phyloP scores from a whole-genome alignment of 2,329 filamentous ascomycete genomes.

The Alternaria atra region DNA sequence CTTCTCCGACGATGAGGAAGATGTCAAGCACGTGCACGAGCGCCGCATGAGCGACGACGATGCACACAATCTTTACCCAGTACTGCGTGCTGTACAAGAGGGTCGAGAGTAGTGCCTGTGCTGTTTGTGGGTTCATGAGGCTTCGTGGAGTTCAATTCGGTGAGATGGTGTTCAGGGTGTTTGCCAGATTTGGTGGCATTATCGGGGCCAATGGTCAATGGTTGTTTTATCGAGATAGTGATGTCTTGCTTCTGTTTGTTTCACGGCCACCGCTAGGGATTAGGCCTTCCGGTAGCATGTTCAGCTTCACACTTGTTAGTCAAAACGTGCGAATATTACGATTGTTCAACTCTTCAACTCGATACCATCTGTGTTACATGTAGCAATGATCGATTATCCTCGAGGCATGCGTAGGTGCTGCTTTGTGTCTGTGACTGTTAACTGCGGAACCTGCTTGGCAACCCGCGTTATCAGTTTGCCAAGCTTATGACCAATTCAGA shows the following conservation, averaged over 20 bases:
- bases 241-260: constrained; percentile 16
- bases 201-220: constrained; percentile 12
- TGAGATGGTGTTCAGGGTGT: constrained; percentile 28
- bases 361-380: background rate
- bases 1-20: constrained; percentile 47
- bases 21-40: constrained; percentile 39
- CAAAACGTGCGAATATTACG: constrained; percentile 22
- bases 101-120: constrained; percentile 40
- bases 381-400: background rate
- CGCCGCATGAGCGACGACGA: constrained; percentile 50
- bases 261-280: constrained; percentile 16
- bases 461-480: constrained; percentile 28
- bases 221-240: constrained; percentile 17
- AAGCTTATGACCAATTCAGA: constrained; percentile 38
- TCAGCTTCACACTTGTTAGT: constrained; percentile 19
- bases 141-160: constrained; percentile 24
- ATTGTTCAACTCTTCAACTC: constrained; percentile 18
- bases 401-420: background rate
- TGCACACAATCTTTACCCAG: constrained; percentile 52
- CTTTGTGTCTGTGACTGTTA: background rate
- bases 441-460: constrained; percentile 6
- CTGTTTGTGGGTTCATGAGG: constrained; percentile 5
- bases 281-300: constrained; percentile 14
- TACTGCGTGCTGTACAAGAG: constrained; percentile 53
- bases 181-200: constrained; percentile 2